Evolutionary conservation across 73 alveolate genomes (phyloP).

Genomic region (Breviolum minutum): DNA sequence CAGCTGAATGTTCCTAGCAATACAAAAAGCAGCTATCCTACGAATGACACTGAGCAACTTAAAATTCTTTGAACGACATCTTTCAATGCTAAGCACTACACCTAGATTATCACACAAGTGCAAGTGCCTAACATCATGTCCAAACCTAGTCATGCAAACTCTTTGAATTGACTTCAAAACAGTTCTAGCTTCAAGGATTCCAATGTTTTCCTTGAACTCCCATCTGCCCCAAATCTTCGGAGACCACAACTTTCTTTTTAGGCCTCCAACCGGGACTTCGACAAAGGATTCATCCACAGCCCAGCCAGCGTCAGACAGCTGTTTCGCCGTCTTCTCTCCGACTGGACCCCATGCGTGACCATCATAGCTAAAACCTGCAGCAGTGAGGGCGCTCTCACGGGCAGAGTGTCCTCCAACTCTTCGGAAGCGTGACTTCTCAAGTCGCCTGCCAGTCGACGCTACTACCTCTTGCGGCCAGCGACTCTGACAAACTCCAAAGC

Average conservation of each 20-base stretch:
- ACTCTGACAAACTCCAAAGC: constrained; percentile 37
- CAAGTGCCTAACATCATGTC: constrained; percentile 6
- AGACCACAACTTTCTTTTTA: neutral
- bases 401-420: neutral
- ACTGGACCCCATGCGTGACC: neutral
- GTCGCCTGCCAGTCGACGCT: neutral
- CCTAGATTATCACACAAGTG: constrained; percentile 5
- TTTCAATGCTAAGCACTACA: neutral
- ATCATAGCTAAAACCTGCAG: neutral
- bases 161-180: neutral
- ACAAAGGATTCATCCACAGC: neutral
- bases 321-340: neutral
- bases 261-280: neutral
- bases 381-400: constrained; percentile 7
- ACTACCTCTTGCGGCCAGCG: constrained; percentile 33
- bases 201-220: neutral
- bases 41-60: neutral
- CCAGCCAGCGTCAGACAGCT: neutral
- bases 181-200: constrained; percentile 25
- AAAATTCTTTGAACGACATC: neutral
- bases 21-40: neutral
- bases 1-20: neutral
- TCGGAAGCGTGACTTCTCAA: neutral
- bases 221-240: constrained; percentile 36
- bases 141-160: neutral